Evolutionary conservation across 1,284 basidiomycete genomes (phyloP), one percentile per base, ranked within the genome.

Genomic region (Rhodofomes roseus): DNA sequence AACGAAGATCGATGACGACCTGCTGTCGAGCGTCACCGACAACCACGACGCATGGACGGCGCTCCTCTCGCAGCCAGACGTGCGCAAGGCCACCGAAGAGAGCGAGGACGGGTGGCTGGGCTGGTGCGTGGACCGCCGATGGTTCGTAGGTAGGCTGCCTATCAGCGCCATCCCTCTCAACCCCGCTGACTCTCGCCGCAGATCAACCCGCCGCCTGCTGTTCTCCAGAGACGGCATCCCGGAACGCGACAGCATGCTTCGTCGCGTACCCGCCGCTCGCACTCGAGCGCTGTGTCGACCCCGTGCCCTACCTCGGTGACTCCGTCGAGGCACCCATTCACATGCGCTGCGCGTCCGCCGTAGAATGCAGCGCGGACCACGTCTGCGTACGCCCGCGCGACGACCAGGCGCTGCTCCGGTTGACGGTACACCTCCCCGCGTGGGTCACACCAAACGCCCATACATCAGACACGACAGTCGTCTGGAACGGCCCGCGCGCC

Each of bases 401-500:
- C n/a, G 75, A 75, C 44, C 73, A 79, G n/a, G 73, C 76, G 18
- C 73, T 89, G 2, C 63, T 86, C 25, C 76, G 86, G 29, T 68
- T 89, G 8, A 77, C 73, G 0, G 68, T 78, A 29, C 57, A 63
- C 54, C 16, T 65, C 29, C 61, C 69, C 0, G 14, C 59, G 4
- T 65, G 65, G 65, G 55, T 59, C 23, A 31, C 55, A 22, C 46
- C 36, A 22, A 58, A 57, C 1, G 25, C 16, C 7, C 52, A 57
- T 25, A 54, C 54, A 7, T 22, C 46, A 9, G 65, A 71, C 63
- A 50, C 54, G 18, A 73, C 80, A 0, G 71, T 91, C 2, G 68
- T 92, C 1, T 92, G 89, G 89, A 84, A 79, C 60, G 90, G 89
- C 1, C 84, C 87, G 1, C 73, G 71, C n/a, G 65, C 66, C n/a